These are phyloP conservation scores for Hygrophila difformis DNA, from an alignment of 257 asterid genomes.

Conservation along the genomic window DNA sequence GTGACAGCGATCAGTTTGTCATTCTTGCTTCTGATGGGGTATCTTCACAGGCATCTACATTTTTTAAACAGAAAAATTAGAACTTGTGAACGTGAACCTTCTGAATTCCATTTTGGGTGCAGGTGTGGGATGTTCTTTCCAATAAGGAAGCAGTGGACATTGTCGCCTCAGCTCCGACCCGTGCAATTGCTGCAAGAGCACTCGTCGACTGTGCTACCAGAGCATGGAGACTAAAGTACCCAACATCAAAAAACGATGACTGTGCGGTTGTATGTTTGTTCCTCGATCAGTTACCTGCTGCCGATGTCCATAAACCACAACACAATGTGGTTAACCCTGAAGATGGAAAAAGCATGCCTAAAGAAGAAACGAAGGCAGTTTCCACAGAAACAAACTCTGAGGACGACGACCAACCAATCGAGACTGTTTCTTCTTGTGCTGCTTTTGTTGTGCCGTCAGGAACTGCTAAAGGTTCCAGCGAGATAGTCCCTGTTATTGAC, in stretches of 20 bases:
- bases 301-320: conserved; percentile 20
- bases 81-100: no score
- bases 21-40: conserved; percentile 99
- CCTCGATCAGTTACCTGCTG: conserved; percentile 25
- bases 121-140: conserved; percentile 99
- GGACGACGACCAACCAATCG: conserved; percentile 13
- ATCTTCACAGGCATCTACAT: conserved; percentile 11
- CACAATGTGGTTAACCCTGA: conserved; percentile 15
- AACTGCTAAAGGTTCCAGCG: conserved; percentile 31
- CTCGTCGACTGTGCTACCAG: conserved; percentile 91
- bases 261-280: conserved; percentile 92
- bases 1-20: conserved; percentile 60
- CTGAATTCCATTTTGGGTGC: not conserved
- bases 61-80: no score
- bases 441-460: conserved; percentile 18
- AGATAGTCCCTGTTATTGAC: conserved; percentile 65
- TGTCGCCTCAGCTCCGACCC: conserved; percentile 86
- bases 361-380: conserved; percentile 18
- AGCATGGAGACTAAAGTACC: conserved; percentile 97
- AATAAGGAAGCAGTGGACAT: conserved; percentile 92
- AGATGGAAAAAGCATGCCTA: conserved; percentile 20
- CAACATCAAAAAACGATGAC: conserved; percentile 92
- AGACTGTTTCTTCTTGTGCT: conserved; percentile 17
- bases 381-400: conserved; percentile 13
- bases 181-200: conserved; percentile 76